Percentiles rank a stretch among this genome's conserved stretches.
Evolutionary conservation across 148 eudicot species (phyloP).

Genomic region (Cornus suecica): DNA sequence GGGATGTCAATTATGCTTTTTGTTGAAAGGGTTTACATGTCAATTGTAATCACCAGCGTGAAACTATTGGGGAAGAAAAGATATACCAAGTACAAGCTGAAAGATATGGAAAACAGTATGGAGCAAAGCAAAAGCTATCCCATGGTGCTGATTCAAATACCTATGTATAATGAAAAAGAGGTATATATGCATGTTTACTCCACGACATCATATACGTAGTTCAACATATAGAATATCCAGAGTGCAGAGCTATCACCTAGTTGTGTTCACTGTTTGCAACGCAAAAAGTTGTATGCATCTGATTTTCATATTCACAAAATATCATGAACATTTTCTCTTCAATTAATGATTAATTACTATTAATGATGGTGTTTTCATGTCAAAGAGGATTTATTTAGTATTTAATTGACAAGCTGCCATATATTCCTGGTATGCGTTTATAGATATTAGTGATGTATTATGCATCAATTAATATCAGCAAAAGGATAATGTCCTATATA

Average conservation of each 20-base stretch:
- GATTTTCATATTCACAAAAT: not conserved
- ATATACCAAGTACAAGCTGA: conserved; percentile 41
- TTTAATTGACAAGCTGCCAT: not conserved
- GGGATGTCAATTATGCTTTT: conserved; percentile 55
- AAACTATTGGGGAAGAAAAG: conserved; percentile 41
- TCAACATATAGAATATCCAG: not conserved
- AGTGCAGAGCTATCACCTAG: not conserved
- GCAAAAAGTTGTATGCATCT: not conserved
- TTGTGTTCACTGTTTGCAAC: not conserved
- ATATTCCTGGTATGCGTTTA: not conserved
- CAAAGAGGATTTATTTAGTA: not conserved
- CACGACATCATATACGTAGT: not conserved
- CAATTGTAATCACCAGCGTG: conserved; percentile 33
- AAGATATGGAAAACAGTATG: conserved; percentile 31
- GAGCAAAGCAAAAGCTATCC: conserved; percentile 35
- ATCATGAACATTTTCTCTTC: not conserved
- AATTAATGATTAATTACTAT: not conserved
- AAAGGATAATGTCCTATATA: not conserved
- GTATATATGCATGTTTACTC: conserved; percentile 17
- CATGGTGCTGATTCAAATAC: conserved; percentile 43
- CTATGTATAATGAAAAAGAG: conserved; percentile 52
- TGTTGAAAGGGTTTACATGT: conserved; percentile 50
- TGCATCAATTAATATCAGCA: not conserved
- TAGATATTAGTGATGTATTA: too few relatives aligned
- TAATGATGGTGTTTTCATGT: not conserved